A percentile compares a stretch with the other conserved stretches of the same genome.
These are phyloP conservation scores for Chaetomium tenue DNA, from an alignment of 495 filamentous ascomycete genomes.

Conservation along the genomic window DNA sequence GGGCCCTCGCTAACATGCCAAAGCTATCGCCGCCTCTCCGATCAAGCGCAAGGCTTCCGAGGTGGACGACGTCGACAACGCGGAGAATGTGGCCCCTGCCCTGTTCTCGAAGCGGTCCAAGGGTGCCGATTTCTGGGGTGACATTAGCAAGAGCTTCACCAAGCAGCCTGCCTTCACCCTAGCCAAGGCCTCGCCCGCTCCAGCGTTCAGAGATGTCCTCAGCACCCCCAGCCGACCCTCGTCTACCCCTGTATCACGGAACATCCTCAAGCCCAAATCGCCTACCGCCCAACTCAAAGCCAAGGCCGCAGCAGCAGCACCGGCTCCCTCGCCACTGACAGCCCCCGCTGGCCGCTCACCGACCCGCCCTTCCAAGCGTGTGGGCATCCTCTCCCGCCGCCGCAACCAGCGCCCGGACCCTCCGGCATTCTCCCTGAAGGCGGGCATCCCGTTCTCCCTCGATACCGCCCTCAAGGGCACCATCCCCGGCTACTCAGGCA, in stretches of 20 bases:
- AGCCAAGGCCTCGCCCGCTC: conserved; percentile 41
- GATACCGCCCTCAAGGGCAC: conserved; percentile 73
- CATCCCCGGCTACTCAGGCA: conserved; percentile 54
- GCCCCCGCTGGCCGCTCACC: conserved; percentile 64
- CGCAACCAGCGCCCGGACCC: conserved; percentile 63
- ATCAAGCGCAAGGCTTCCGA: conserved; percentile 50
- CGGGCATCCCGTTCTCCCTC: conserved; percentile 65
- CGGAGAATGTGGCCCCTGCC: conserved; percentile 79
- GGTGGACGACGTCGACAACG: conserved; percentile 54
- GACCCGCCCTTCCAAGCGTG: conserved; percentile 56
- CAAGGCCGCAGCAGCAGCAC: conserved; percentile 27
- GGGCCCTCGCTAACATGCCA: conserved; percentile 18
- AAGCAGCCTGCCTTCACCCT: conserved; percentile 47
- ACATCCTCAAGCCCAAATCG: conserved; percentile 48
- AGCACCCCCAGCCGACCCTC: conserved; percentile 35
- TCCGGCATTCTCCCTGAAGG: conserved; percentile 42
- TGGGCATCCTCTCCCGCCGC: conserved; percentile 60
- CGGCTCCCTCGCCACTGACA: conserved; percentile 45
- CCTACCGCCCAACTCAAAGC: conserved; percentile 45
- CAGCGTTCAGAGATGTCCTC: conserved; percentile 30
- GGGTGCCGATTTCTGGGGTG: conserved; percentile 47
- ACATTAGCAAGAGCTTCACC: conserved; percentile 51
- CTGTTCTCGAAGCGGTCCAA: conserved; percentile 69
- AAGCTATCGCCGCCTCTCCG: conserved; percentile 42
- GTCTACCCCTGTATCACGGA: conserved; percentile 43